phyloP scores from a whole-genome alignment of 2,329 filamentous ascomycete genomes.

The Mycocentrospora acerina region DNA sequence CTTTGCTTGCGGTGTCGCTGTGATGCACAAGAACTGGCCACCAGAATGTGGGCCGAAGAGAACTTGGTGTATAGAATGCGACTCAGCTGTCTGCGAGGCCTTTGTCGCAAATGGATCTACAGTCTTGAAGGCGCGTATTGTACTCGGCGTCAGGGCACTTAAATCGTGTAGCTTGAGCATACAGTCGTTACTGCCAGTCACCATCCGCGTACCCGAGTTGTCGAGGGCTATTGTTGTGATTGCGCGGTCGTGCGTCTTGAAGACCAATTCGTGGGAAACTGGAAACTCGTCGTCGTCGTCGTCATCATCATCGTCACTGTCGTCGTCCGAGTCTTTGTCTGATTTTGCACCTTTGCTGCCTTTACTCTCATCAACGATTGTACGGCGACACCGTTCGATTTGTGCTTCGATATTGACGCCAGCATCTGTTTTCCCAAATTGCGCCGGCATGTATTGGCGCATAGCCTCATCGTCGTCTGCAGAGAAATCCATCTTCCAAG shows the following conservation, averaged over 20 bases:
- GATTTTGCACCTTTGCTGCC: conserved; percentile 30
- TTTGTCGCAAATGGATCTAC: conserved; percentile 84
- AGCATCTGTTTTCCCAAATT: conserved; percentile 81
- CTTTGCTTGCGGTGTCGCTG: conserved; percentile 86
- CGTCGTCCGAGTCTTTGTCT: conserved; percentile 46
- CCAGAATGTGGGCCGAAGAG: conserved; percentile 84
- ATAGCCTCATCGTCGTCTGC: conserved; percentile 64
- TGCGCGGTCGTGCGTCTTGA: conserved; percentile 89
- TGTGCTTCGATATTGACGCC: conserved; percentile 75
- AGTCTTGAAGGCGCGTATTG: conserved; percentile 88
- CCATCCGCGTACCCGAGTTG: conserved; percentile 77
- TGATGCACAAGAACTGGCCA: conserved; percentile 79
- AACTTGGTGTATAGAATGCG: conserved; percentile 83
- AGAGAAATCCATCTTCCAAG: conserved; percentile 26
- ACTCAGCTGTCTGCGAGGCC: conserved; percentile 69
- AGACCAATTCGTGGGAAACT: conserved; percentile 85
- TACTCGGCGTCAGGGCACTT: conserved; percentile 91
- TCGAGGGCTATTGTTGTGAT: conserved; percentile 85
- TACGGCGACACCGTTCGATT: conserved; percentile 74
- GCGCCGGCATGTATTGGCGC: conserved; percentile 74
- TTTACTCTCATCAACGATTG: conserved; percentile 44
- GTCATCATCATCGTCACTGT: conserved; percentile 60
- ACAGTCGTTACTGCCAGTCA: conserved; percentile 90
- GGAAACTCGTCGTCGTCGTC: conserved; percentile 90
- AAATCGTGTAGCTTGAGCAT: conserved; percentile 93